phyloP scores from a whole-genome alignment of 495 filamentous ascomycete genomes.

The Neurospora tetrasperma region DNA sequence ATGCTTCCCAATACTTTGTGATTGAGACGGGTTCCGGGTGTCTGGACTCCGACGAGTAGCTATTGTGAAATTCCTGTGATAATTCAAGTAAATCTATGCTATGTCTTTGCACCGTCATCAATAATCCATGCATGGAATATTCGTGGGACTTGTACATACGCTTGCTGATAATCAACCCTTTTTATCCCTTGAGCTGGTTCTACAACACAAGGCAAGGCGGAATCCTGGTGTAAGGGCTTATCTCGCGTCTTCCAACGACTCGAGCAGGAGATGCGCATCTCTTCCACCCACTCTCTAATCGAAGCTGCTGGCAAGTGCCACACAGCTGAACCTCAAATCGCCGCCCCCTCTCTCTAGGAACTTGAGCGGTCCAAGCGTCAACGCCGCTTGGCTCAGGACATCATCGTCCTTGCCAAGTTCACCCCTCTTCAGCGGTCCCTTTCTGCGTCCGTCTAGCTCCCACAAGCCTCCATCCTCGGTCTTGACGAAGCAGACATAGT shows the following conservation, averaged over 20 bases:
- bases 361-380: slow-evolving; percentile 47
- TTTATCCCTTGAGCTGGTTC: background rate
- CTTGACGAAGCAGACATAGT: slow-evolving; percentile 83
- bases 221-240: background rate
- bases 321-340: slow-evolving; percentile 63
- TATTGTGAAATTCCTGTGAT: background rate
- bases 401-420: slow-evolving; percentile 47
- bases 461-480: slow-evolving; percentile 56
- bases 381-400: slow-evolving; percentile 55
- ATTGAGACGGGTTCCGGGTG: background rate
- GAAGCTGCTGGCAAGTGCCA: slow-evolving; percentile 56
- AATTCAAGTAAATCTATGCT: background rate
- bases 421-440: slow-evolving; percentile 56
- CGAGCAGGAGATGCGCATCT: background rate
- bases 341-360: slow-evolving; percentile 57
- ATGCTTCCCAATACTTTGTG: background rate
- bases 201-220: background rate
- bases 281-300: slow-evolving; percentile 32
- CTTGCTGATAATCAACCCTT: background rate
- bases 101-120: background rate
- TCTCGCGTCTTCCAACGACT: background rate
- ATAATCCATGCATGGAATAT: background rate
- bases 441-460: slow-evolving; percentile 75
- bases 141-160: background rate
- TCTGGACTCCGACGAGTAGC: background rate